Conservation (phyloP, 2,329 filamentous ascomycete species). For the Cladosporium velox region DNA sequence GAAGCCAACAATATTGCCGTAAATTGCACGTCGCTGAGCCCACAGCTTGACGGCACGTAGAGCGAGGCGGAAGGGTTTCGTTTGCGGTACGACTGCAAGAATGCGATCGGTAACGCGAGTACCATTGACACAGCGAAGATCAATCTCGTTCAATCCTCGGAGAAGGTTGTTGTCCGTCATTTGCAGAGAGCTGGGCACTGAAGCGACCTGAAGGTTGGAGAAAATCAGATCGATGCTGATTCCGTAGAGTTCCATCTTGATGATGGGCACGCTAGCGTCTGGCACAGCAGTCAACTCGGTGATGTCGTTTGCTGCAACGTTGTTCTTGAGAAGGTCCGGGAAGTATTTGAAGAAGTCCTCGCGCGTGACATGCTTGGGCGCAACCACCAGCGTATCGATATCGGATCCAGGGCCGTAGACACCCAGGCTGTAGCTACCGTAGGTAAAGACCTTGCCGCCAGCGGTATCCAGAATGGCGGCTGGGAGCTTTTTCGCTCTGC, state of each 20-base stretch:
- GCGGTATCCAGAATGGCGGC: constrained; percentile 78
- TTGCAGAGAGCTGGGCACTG: constrained; percentile 61
- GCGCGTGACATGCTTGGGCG: constrained; percentile 82
- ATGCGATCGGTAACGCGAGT: constrained; percentile 95
- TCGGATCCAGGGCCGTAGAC: constrained; percentile 95
- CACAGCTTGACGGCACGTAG: constrained; percentile 93
- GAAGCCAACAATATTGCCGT: constrained; percentile 94
- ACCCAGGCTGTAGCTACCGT: constrained; percentile 91
- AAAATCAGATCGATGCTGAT: constrained; percentile 93
- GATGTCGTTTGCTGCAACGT: constrained; percentile 77
- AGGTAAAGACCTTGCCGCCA: constrained; percentile 91
- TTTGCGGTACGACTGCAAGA: constrained; percentile 81
- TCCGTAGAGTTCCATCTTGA: constrained; percentile 88
- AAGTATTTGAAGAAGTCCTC: constrained; percentile 93
- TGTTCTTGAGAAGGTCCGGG: constrained; percentile 73
- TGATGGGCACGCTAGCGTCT: constrained; percentile 93
- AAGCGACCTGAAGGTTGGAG: constrained; percentile 45
- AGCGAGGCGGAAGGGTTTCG: constrained; percentile 85
- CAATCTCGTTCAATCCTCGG: constrained; percentile 80
- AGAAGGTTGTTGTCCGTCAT: constrained; percentile 83
- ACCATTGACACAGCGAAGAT: constrained; percentile 88
- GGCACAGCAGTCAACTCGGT: constrained; percentile 82
- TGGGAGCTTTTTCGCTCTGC: constrained; percentile 70
- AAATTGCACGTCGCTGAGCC: constrained; percentile 89
- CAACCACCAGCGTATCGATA: constrained; percentile 94